Percentiles rank a stretch among this genome's conserved stretches.
Evolutionary conservation across 2,329 filamentous ascomycete genomes (phyloP).

Genomic region (Fusarium sublunatum): DNA sequence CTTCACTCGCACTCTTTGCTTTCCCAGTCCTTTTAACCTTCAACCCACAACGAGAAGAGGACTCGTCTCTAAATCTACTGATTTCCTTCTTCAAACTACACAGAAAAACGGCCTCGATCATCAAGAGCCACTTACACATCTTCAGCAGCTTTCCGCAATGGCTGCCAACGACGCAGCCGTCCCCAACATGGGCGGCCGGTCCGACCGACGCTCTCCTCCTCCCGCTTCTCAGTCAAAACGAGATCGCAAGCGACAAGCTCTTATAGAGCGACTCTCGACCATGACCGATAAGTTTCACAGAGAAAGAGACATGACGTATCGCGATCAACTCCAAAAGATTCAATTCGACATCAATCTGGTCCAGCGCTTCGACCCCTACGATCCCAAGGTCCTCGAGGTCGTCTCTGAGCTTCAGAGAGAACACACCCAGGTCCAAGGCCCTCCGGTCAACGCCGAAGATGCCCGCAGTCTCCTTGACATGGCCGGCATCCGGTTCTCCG

Average conservation of each 20-base stretch:
- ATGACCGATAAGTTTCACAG: slow-evolving; percentile 82
- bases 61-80: slow-evolving; percentile 4
- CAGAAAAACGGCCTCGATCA: background rate
- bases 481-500: slow-evolving; percentile 85
- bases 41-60: slow-evolving; percentile 13
- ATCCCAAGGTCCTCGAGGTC: slow-evolving; percentile 76
- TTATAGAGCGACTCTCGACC: slow-evolving; percentile 80
- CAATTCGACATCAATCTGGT: slow-evolving; percentile 91
- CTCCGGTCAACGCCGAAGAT: slow-evolving; percentile 53
- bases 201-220: slow-evolving; percentile 54
- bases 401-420: slow-evolving; percentile 72
- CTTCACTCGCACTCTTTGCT: slow-evolving; percentile 24
- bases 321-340: slow-evolving; percentile 90
- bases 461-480: slow-evolving; percentile 72
- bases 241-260: slow-evolving; percentile 87
- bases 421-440: slow-evolving; percentile 60
- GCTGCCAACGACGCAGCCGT: slow-evolving; percentile 54
- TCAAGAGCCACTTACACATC: slow-evolving; percentile 1
- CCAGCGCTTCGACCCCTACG: slow-evolving; percentile 85
- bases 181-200: slow-evolving; percentile 49
- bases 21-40: slow-evolving; percentile 23
- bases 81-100: slow-evolving; percentile 1
- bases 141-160: slow-evolving; percentile 46
- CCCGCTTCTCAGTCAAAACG: slow-evolving; percentile 76
- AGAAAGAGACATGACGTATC: slow-evolving; percentile 85